These are phyloP conservation scores for Neurospora sp. DNA, from an alignment of 2,329 filamentous ascomycete species.

Conservation along the genomic window DNA sequence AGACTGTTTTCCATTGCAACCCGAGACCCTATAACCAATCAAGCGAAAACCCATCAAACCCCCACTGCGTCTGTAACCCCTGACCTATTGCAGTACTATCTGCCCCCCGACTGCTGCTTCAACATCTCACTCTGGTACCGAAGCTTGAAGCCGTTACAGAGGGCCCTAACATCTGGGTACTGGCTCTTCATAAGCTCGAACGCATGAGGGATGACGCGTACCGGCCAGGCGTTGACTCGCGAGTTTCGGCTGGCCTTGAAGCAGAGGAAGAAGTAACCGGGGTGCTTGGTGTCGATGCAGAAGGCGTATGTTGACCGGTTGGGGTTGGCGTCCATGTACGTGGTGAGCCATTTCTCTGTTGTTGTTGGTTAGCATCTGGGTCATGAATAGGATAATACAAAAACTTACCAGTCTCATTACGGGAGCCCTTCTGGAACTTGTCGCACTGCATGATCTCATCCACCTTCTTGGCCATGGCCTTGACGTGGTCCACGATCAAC, in stretches of 20 bases:
- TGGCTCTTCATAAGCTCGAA: constrained; percentile 82
- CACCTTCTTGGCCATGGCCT: constrained; percentile 95
- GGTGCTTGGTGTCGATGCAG: constrained; percentile 84
- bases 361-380: constrained; percentile 16
- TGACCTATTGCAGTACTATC: neutral
- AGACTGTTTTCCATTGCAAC: neutral
- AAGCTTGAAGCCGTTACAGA: constrained; percentile 96
- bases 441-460: constrained; percentile 93
- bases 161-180: constrained; percentile 88
- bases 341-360: constrained; percentile 81
- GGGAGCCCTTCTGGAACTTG: constrained; percentile 78
- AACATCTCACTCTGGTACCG: constrained; percentile 58
- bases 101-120: constrained; percentile 38
- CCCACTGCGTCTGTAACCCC: neutral
- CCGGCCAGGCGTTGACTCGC: constrained; percentile 66
- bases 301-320: constrained; percentile 90
- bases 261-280: constrained; percentile 90
- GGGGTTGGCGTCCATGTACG: constrained; percentile 93
- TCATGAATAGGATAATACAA: neutral
- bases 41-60: neutral
- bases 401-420: constrained; percentile 74
- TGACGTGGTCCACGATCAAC: constrained; percentile 91
- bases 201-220: constrained; percentile 86
- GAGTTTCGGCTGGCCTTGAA: constrained; percentile 84
- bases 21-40: neutral